A percentile compares a stretch with the other conserved stretches of the same genome.
Conservation (phyloP, 73 alveolate species). For the Paramecium bursaria region DNA sequence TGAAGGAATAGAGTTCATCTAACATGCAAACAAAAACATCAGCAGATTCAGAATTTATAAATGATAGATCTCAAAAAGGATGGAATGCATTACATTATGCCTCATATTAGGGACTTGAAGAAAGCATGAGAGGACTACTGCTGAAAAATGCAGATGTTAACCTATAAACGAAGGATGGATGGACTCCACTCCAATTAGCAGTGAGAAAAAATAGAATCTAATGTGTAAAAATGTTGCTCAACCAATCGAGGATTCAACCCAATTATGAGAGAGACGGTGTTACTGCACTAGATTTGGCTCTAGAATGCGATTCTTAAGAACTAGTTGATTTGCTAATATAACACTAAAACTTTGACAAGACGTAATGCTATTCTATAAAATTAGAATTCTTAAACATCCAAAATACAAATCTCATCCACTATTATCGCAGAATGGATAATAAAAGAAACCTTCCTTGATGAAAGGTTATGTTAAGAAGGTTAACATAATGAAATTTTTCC, state of each 20-base stretch:
- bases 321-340: background rate
- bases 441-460: background rate
- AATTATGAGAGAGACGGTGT: no score
- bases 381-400: background rate
- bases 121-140: conserved; percentile 28
- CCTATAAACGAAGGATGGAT: conserved; percentile 50
- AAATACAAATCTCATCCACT: background rate
- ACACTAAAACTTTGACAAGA: background rate
- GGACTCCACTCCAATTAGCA: conserved; percentile 58
- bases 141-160: conserved; percentile 41
- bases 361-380: no score
- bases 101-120: conserved; percentile 39
- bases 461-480: conserved; percentile 44
- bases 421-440: background rate
- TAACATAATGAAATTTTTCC: conserved; percentile 51
- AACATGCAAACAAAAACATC: background rate
- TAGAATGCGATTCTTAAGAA: background rate
- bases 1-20: background rate
- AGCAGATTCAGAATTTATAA: background rate
- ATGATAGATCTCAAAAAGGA: conserved; percentile 38
- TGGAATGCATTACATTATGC: conserved; percentile 66
- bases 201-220: conserved; percentile 1
- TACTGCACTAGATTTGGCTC: conserved; percentile 27
- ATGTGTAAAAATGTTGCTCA: background rate
- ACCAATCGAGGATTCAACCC: background rate